Percentiles rank a stretch among this genome's conserved stretches.
Evolutionary conservation across 2,329 filamentous ascomycete genomes (phyloP).

Genomic region (Volutella citrinella): DNA sequence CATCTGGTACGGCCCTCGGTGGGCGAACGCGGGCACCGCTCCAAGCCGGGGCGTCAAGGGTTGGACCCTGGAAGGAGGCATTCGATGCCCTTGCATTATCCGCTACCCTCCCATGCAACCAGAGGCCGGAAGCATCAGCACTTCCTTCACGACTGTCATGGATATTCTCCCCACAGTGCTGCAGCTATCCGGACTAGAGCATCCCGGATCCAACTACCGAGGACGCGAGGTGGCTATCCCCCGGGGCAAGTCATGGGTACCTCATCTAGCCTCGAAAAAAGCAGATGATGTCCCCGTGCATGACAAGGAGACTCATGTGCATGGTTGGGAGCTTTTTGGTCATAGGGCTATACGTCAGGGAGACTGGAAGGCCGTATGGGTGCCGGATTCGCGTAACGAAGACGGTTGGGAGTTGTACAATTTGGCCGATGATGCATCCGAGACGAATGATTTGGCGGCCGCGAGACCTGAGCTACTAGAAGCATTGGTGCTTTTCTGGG

Average conservation of each 20-base stretch:
- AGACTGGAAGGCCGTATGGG: too few species aligned
- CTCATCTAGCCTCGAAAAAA: constrained; percentile 18
- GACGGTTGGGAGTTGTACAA: too few species aligned
- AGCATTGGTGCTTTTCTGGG: too few species aligned
- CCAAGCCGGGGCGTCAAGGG: constrained; percentile 36
- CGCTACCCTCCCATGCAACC: constrained; percentile 31
- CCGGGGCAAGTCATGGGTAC: constrained; percentile 36
- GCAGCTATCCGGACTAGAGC: constrained; percentile 41
- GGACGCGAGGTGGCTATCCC: constrained; percentile 48
- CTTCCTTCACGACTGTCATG: constrained; percentile 41
- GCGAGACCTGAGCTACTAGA: too few species aligned
- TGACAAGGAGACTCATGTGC: constrained; percentile 46
- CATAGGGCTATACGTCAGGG: too few species aligned
- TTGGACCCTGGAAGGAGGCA: constrained; percentile 26
- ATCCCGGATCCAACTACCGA: constrained; percentile 32
- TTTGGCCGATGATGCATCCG: too few species aligned
- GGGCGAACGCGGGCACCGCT: constrained; percentile 43
- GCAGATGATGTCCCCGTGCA: constrained; percentile 40
- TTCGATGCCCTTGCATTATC: constrained; percentile 14
- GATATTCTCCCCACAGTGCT: constrained; percentile 47
- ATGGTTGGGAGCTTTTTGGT: too few species aligned
- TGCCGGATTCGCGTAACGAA: too few species aligned
- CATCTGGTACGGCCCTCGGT: constrained; percentile 59
- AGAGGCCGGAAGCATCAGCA: constrained; percentile 33
- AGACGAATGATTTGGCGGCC: too few species aligned